Evolutionary conservation across 306 rosid genomes (phyloP), one percentile per base, ranked within the genome.

Genomic region (Glycine soja): DNA sequence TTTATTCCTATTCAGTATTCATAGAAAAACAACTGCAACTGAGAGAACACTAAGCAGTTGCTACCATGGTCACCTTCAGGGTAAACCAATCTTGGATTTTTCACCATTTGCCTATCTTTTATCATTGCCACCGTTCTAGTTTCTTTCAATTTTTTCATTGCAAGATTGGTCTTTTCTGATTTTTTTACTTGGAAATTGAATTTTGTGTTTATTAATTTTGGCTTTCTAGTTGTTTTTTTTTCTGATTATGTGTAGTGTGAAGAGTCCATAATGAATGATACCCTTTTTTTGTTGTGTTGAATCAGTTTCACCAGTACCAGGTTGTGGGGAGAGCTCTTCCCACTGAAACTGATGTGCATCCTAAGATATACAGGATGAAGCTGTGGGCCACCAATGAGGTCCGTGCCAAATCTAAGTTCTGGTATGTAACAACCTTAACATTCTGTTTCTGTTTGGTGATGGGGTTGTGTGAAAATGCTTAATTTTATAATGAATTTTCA

Each of bases 291-390:
- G 0, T 19, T 63, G 9, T 19, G 62, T 11, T 63, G 78, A 63
- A 72, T 4, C 90, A 92, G 97, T 89, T 79, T 85, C 97, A 90
- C 59, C 94, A 90, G 77, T 90, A 92, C 86, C 97, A 90, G 83
- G 97, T 92, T 3, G 97, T 90, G 11, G 94, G 97, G 30, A 90
- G 97, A 64, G 97, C 87, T 51, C 91, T 90, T 57, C 97, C 97
- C 12, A 78, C 89, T 38, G 93, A 90, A 67, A 69, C 70, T 0
- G 97, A 87, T 75, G 94, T 83, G 80, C 94, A 89, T 19, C 97
- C 97, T 32, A n/a, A n/a, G n/a, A n/a, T n/a, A n/a, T n/a, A n/a
- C n/a, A n/a, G n/a, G n/a, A n/a, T n/a, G n/a, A n/a, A n/a, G n/a
- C n/a, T n/a, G n/a, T n/a, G n/a, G n/a, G n/a, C n/a, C n/a, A n/a